A percentile compares a stretch with the other conserved stretches of the same genome.
Evolutionary conservation across 768 basidiomycete species (phyloP).

Genomic region (Tremella mesenterica): DNA sequence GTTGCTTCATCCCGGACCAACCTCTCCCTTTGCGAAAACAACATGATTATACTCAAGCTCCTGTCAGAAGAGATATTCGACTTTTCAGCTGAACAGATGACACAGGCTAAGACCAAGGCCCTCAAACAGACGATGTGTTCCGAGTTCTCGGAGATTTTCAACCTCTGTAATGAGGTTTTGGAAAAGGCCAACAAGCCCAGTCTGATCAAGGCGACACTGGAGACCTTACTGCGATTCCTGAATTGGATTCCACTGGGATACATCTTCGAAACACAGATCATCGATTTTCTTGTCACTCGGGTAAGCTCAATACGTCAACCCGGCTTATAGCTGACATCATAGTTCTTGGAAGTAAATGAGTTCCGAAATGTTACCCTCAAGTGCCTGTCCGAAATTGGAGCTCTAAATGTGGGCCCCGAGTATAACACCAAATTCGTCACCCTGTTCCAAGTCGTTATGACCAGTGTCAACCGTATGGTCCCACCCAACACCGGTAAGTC

Average conservation of each 20-base stretch:
- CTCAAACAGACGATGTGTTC: constrained; percentile 97
- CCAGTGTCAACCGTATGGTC: constrained; percentile 90
- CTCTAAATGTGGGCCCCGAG: constrained; percentile 85
- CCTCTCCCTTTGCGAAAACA: constrained; percentile 95
- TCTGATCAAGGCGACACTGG: constrained; percentile 85
- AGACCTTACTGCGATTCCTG: constrained; percentile 87
- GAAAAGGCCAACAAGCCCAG: constrained; percentile 95
- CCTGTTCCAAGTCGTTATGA: constrained; percentile 97
- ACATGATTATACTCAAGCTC: constrained; percentile 95
- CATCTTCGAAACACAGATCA: constrained; percentile 96
- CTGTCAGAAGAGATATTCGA: constrained; percentile 99
- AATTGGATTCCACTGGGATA: constrained; percentile 99
- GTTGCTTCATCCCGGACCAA: constrained; percentile 96
- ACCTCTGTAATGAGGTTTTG: constrained; percentile 88
- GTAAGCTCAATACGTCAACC: constrained; percentile 51
- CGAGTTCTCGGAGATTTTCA: constrained; percentile 95
- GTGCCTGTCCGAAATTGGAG: constrained; percentile 93
- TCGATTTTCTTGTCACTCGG: constrained; percentile 81
- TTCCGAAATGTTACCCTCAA: constrained; percentile 96
- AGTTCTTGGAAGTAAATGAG: constrained; percentile 95
- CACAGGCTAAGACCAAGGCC: constrained; percentile 91
- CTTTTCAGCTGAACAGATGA: constrained; percentile 97
- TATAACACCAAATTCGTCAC: constrained; percentile 98
- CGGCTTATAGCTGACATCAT: constrained; percentile 7
- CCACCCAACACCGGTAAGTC: constrained; percentile 69